Base-by-base conservation (phyloP, 176 grass and related monocot genomes). In the Lolium rigidum region DNA sequence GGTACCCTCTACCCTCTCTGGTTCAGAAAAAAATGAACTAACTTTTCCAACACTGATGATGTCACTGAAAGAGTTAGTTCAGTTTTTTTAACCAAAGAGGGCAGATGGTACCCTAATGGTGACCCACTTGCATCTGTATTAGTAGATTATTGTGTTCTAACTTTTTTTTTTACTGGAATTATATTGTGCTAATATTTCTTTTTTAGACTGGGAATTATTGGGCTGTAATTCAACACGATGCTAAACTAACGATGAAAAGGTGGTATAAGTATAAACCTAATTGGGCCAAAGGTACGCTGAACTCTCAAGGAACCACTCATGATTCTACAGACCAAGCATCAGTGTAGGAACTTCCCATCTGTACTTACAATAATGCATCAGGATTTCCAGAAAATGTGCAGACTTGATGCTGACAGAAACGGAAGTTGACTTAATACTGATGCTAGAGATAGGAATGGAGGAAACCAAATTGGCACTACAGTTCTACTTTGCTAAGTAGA, bases 301-400 rank as follows among this genome's bases (percentile, higher is more conserved):
- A 85, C 28, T 77, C 47, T 20, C 5, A 83, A 83, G 4, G 61
- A 58, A 51, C 4, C 2, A 10, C 44, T 84, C 48, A 21, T 10
- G 57, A 26, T 79, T 44, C 57, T 63, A 51, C 77, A 80, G 21
- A 63, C 21, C 57, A 31, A 62, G 15, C 7, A 2, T 79, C 37
- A 15, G 20, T 21, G 22, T 43, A 60, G 11, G 35, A 78, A 62
- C 20, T 46, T 46, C 37, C 56, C n/a, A 25, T 61, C 37, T 62
- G 44, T 44, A 46, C 37, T 79, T 79, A 79, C 20, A 79, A 22
- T 60, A 59, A 41, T 15, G 18, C 5, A 17, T 35, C 56, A 86
- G 43, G 41, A 56, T 18, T 63, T 37, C 56, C 10, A 69, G 10
- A 79, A 46, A 81, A 82, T 54, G 31, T 1, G 10, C 24, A 22